Conservation (phyloP, 208 protist species). For the Leishmania guyanensis region DNA sequence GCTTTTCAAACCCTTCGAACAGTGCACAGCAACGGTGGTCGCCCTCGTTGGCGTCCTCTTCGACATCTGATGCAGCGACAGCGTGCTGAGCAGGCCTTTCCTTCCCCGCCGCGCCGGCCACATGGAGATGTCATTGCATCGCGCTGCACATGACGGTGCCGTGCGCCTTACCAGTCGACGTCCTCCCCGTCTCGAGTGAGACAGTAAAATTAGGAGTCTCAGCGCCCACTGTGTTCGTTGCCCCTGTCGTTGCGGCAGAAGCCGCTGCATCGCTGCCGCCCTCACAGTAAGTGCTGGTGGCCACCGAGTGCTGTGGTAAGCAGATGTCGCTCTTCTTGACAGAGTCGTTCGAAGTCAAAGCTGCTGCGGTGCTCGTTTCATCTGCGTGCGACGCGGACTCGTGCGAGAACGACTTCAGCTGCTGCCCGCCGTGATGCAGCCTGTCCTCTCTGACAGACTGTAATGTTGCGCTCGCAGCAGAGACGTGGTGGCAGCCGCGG, state of each 20-base stretch:
- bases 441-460: background rate
- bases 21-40: background rate
- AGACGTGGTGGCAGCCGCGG: background rate
- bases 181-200: background rate
- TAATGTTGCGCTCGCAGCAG: background rate
- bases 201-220: background rate
- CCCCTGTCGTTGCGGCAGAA: background rate
- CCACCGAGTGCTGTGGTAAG: constrained; percentile 1
- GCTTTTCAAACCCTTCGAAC: constrained; percentile 14
- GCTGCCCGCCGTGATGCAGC: background rate
- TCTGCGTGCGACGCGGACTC: background rate
- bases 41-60: background rate
- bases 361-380: background rate
- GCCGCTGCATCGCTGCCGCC: background rate
- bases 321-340: background rate
- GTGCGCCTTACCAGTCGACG: constrained; percentile 17
- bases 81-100: background rate
- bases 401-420: background rate
- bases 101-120: background rate
- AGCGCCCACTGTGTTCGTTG: background rate
- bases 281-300: constrained; percentile 2
- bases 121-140: constrained; percentile 52
- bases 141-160: constrained; percentile 37
- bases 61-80: background rate
- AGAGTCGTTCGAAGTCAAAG: background rate